Evolutionary conservation across 768 basidiomycete genomes (phyloP), one percentile per base, ranked within the genome.

Genomic region (Lactifluus rugatus): DNA sequence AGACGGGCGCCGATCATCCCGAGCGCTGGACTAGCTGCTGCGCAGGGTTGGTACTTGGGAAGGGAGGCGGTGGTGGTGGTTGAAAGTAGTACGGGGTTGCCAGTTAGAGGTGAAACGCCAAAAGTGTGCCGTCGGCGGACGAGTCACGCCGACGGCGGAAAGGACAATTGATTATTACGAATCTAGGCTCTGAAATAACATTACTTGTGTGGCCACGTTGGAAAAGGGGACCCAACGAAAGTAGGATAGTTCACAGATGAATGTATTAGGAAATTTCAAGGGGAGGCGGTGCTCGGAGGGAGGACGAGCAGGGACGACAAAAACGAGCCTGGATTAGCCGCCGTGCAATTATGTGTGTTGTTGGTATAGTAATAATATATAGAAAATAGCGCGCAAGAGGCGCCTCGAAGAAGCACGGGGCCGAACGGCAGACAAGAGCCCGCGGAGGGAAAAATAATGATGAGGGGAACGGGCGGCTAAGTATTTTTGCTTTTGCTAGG

Each of bases 211-310:
- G 10, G 34, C 34, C 3, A 36, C 34, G 34, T 10, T 36, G 13
- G 13, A 13, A 36, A 5, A 17, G 39, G 39, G 39, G 39, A 19
- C 16, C 17, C 8, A 37, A 37, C 37, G 19, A 41, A 41, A n/a
- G n/a, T 41, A 14, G 8, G 16, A 44, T 9, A 2, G 36, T 26
- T 17, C 32, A 10, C 26, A 47, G 28, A 23, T 47, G 16, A 44
- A 25, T 39, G 44, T 26, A 51, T 60, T 60, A 28, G 45, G 45
- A 56, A 60, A 51, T 56, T 60, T 56, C 54, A 13, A 44, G 4
- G 28, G 5, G n/a, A 19, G 57, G 54, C 54, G 23, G 48, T 58
- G 45, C n/a, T 21, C 21, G 42, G 19, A 32, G 28, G 42, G 42
- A 10, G 31, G 26, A 26, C 28, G 49, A 31, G 55, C 16, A 49